Base-by-base conservation (phyloP, 352 stramenopile genomes). In the Pythium coloratum region DNA sequence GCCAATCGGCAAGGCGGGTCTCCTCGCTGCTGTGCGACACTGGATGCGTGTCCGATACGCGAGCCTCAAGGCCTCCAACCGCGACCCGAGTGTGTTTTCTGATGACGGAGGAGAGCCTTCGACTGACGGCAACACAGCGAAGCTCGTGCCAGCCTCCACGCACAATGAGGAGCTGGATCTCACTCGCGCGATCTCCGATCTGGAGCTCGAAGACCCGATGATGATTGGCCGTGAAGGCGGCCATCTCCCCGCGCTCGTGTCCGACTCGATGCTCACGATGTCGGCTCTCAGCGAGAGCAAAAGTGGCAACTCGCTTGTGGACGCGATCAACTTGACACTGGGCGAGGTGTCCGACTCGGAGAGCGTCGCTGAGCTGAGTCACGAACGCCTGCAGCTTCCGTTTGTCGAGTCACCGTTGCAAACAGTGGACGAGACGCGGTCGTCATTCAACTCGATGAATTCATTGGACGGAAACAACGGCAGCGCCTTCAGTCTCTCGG, bases 161-260 rank as follows among this genome's bases (percentile, higher is more conserved):
- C 88, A 95, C 64, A 90, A 82, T 28, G 81, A 94, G 65, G 82
- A 84, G 14, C 76, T 95, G 0, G 88, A 95, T 55, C 62, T 94
- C 28, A 83, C 86, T 10, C 78, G 84, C 2, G 88, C 88, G 26
- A 96, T 96, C 32, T 92, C 88, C 2, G 84, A 94, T 61, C 61
- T 96, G 30, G 83, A 93, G 69, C 76, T 96, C 0, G 86, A 96
- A 69, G 86, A 96, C 47, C 88, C 88, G 0, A 92, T 94, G 84
- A 90, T 92, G 82, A 89, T 94, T 18, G 79, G 80, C 14, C 82
- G 70, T 18, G 68, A 76, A 62, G 44, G 55, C 28, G 69, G 36
- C 24, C 56, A 62, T 44, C 67, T 61, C 34, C 86, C 59, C 51
- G 73, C 28, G 51, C 72, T 58, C 58, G 75, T 40, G 46, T 62